Base-by-base conservation (phyloP, 768 basidiomycete species). In the Podaxis pistillaris region DNA sequence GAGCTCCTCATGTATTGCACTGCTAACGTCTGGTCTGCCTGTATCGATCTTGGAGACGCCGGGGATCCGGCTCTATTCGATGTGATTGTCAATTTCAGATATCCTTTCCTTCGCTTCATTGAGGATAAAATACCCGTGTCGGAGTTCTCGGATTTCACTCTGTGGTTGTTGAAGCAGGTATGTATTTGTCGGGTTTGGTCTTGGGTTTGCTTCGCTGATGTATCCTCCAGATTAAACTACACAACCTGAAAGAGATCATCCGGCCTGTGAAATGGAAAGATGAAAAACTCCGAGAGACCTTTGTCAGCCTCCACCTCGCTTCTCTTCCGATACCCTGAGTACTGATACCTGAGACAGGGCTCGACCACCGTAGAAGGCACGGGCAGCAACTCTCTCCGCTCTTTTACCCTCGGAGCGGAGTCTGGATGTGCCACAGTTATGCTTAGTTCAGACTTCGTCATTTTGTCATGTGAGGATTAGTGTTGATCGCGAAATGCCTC, bases 251-350 rank as follows among this genome's bases (percentile, higher is more conserved):
- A 36, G 41, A 58, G 6, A 58, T 58, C 26, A 30, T 58, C 8
- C 46, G 36, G 46, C 28, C 41, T 47, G 57, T 47, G 3, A 26
- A 58, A n/a, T 58, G 47, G 47, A 33, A 58, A n/a, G 57, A 58
- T 12, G 57, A 47, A 7, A 49, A 47, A 9, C 30, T 58, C 17
- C 12, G 13, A 36, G 47, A 58, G 6, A 58, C 57, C 6, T 58
- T 58, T 13, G 57, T 58, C 7, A 47, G 57, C 24, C 24, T 65
- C 62, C 65, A 64, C 60, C 67, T 64, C 63, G 69, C 67, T 71
- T 58, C 66, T 38, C 19, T 46, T 19, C 44, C 4, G 44, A 46
- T n/a, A 33, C 8, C 2, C 17, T 46, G 13, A 24, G 19, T 11
- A 38, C 11, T 56, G n/a, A 40, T 22, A 19, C 37, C 36, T 15